These are phyloP conservation scores for Sicyos baderoa DNA, from an alignment of 306 rosid species.

Conservation along the genomic window DNA sequence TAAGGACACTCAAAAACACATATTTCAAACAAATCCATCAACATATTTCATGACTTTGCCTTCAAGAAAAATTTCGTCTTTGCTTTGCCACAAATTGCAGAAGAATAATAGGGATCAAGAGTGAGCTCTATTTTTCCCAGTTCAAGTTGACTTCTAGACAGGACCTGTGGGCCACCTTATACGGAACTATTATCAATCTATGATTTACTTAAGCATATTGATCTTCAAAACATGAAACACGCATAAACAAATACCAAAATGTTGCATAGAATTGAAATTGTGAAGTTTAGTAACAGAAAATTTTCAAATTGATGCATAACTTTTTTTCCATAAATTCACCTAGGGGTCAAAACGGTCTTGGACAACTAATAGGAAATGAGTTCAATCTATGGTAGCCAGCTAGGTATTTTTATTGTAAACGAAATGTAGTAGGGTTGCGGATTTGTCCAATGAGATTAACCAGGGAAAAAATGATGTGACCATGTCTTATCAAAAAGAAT, in stretches of 20 bases:
- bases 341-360: too few relatives aligned
- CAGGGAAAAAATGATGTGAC: too few relatives aligned
- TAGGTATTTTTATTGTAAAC: too few relatives aligned
- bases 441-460: too few relatives aligned
- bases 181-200: background rate
- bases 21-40: background rate
- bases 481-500: background rate
- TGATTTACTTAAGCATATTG: background rate
- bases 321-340: too few relatives aligned
- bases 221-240: background rate
- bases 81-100: background rate
- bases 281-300: background rate
- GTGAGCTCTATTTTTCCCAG: too few relatives aligned
- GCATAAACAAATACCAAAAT: background rate
- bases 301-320: background rate
- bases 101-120: background rate
- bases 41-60: background rate
- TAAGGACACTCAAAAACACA: background rate
- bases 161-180: background rate
- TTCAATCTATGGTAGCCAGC: too few relatives aligned
- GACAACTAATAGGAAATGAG: too few relatives aligned
- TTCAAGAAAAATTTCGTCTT: background rate
- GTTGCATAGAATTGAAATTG: background rate
- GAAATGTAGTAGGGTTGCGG: too few relatives aligned
- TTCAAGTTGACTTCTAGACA: background rate